Base-by-base conservation (phyloP, 345 rosid species). In the Hirschfeldia incana region DNA sequence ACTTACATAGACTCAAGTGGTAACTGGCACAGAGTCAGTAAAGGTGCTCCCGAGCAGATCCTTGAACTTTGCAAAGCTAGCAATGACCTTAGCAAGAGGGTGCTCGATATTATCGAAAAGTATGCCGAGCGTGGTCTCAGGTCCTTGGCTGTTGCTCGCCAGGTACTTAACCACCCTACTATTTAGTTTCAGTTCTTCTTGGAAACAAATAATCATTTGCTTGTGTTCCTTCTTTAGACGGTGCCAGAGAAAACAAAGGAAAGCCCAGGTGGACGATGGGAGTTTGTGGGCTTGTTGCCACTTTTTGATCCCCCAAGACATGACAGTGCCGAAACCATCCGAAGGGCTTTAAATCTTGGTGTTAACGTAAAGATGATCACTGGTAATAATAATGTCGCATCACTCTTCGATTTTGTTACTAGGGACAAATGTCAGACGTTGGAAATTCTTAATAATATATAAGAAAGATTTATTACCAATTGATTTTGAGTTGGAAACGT, bases 251-350 rank as follows among this genome's bases (percentile, higher is more conserved):
- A 85, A 83, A 80, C 87, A 2, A 94, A 91, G 82, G 98, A 94
- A 1, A 78, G 90, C 78, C 80, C 87, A 0, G 98, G 98, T 12
- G 88, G 84, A 51, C 97, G 97, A 8, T 94, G 98, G 98, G 91
- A 92, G 73, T 76, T 92, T 82, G 84, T 89, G 77, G 98, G 98
- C 76, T 81, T 94, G 82, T 80, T 94, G 86, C 92, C 98, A 46
- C 93, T 94, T 64, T 94, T 94, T 76, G 98, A 94, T 87, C 98
- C 98, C 67, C 98, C 98, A 3, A 90, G 98, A 84, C 98, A 94
- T 74, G 98, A 94, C 82, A 94, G 98, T 84, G 98, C 98, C 29
- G 98, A 94, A 82, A 94, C 98, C 76, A 94, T 94, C 69, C 84
- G 95, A 73, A 85, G 97, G 71, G 98, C 98, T 78, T 88, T 94